Conservation (phyloP, 2,329 filamentous ascomycete genomes). For the Ophiocordyceps unilateralis region DNA sequence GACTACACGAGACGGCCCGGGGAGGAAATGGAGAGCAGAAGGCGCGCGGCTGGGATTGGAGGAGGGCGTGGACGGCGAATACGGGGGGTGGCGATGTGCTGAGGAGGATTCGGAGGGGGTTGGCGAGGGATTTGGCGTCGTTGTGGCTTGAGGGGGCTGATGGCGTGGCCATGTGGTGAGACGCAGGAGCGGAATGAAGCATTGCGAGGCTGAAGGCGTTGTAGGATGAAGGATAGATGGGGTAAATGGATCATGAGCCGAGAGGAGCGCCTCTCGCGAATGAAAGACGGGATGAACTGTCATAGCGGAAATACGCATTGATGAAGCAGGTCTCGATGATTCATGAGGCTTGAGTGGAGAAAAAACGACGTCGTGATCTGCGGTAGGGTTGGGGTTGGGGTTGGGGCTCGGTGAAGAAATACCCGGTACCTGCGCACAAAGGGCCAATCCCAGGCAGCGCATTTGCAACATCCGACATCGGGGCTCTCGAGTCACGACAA, state of each 20-base stretch:
- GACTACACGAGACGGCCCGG: conserved; percentile 39
- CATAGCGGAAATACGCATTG: too few relatives aligned
- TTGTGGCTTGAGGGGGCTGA: conserved; percentile 54
- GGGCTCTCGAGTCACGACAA: not conserved
- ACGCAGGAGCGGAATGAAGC: too few relatives aligned
- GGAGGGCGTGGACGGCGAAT: conserved; percentile 52
- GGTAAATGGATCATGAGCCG: too few relatives aligned
- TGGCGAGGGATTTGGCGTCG: conserved; percentile 57
- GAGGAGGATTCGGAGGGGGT: conserved; percentile 48
- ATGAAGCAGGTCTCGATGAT: too few relatives aligned
- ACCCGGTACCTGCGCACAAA: not conserved
- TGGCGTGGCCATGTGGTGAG: conserved; percentile 27
- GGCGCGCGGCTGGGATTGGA: conserved; percentile 61
- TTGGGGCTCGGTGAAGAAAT: not conserved
- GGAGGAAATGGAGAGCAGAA: conserved; percentile 29
- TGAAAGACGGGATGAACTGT: too few relatives aligned
- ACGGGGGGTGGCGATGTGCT: conserved; percentile 55
- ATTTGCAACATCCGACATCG: not conserved
- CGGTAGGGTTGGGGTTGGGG: not conserved
- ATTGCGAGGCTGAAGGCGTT: too few relatives aligned
- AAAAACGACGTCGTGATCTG: not conserved
- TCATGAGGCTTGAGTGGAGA: not conserved
- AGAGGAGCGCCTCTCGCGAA: too few relatives aligned
- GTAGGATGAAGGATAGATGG: too few relatives aligned
- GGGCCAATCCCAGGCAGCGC: not conserved